These are phyloP conservation scores for Lepidium africanum DNA, from an alignment of 345 rosid genomes.

Conservation along the genomic window DNA sequence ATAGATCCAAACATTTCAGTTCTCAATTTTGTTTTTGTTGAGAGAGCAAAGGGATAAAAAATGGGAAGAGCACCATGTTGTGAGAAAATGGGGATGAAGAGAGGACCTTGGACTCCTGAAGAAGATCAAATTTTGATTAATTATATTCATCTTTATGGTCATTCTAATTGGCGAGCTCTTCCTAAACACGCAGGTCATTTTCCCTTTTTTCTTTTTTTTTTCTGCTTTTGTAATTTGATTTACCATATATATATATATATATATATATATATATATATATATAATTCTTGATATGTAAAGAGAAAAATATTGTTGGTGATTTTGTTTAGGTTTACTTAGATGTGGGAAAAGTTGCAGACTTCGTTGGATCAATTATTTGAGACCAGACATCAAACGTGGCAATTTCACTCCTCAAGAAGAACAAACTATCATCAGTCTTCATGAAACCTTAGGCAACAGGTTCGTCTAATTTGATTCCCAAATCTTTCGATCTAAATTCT, in stretches of 20 bases:
- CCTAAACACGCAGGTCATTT: constrained; percentile 61
- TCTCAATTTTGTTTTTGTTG: constrained; percentile 3
- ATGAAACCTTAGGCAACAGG: constrained; percentile 58
- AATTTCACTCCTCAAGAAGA: constrained; percentile 73
- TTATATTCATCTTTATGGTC: constrained; percentile 50
- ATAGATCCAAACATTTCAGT: neutral
- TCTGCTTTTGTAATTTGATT: neutral
- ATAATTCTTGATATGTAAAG: neutral
- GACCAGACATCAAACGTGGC: constrained; percentile 80
- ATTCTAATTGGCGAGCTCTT: constrained; percentile 71
- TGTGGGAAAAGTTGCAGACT: constrained; percentile 89
- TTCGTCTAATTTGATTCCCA: constrained; percentile 1
- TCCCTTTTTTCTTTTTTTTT: neutral
- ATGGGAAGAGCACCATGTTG: constrained; percentile 88
- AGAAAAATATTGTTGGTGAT: neutral
- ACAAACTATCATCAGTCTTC: constrained; percentile 53
- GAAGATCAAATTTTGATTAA: constrained; percentile 51
- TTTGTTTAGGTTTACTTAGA: constrained; percentile 49
- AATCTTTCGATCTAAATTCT: neutral
- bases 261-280: neutral
- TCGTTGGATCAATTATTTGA: constrained; percentile 68
- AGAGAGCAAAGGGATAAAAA: neutral
- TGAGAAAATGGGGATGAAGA: constrained; percentile 70
- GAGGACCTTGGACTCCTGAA: constrained; percentile 71
- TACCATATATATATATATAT: neutral